A percentile compares a stretch with the other conserved stretches of the same genome.
Conservation (phyloP, 768 basidiomycete genomes). For the Strobilomyces echinocephalus region DNA sequence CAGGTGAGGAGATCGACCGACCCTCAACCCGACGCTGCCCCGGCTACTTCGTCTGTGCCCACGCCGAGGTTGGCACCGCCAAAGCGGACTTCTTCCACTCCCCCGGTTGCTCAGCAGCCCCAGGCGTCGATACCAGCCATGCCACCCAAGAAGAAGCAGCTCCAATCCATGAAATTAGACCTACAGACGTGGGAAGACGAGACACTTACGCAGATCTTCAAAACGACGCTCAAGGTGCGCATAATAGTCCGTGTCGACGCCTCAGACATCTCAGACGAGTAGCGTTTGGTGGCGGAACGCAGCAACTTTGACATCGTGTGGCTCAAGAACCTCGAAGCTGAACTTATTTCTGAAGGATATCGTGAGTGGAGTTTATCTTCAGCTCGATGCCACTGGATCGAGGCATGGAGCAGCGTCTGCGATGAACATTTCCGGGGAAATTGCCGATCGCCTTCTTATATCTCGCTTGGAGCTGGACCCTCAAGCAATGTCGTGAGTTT, state of each 20-base stretch:
- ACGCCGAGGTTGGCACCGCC: slow-evolving; percentile 35
- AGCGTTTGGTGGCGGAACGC: slow-evolving; percentile 57
- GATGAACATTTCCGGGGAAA: slow-evolving; percentile 48
- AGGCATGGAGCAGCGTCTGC: slow-evolving; percentile 28
- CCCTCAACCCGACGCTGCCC: slow-evolving; percentile 27
- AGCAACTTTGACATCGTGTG: slow-evolving; percentile 70
- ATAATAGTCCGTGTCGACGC: background rate
- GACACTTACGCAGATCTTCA: slow-evolving; percentile 61
- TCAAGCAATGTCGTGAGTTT: slow-evolving; percentile 59
- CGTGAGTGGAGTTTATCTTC: slow-evolving; percentile 27
- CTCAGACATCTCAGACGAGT: slow-evolving; percentile 9
- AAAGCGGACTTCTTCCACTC: slow-evolving; percentile 22
- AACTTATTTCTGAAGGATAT: slow-evolving; percentile 58
- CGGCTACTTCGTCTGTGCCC: slow-evolving; percentile 24
- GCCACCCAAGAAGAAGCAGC: slow-evolving; percentile 47
- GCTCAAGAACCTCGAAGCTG: slow-evolving; percentile 71
- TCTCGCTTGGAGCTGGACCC: slow-evolving; percentile 80
- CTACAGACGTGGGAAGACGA: slow-evolving; percentile 69
- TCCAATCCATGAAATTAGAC: slow-evolving; percentile 42
- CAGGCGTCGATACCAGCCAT: slow-evolving; percentile 31
- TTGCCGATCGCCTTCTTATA: slow-evolving; percentile 78
- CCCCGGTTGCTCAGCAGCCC: slow-evolving; percentile 21
- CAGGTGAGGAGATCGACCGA: slow-evolving; percentile 43
- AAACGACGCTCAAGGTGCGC: slow-evolving; percentile 76
- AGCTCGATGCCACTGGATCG: background rate